Evolutionary conservation across 2,329 filamentous ascomycete species (phyloP), one percentile per base, ranked within the genome.

Genomic region (Colletotrichum eleusines): DNA sequence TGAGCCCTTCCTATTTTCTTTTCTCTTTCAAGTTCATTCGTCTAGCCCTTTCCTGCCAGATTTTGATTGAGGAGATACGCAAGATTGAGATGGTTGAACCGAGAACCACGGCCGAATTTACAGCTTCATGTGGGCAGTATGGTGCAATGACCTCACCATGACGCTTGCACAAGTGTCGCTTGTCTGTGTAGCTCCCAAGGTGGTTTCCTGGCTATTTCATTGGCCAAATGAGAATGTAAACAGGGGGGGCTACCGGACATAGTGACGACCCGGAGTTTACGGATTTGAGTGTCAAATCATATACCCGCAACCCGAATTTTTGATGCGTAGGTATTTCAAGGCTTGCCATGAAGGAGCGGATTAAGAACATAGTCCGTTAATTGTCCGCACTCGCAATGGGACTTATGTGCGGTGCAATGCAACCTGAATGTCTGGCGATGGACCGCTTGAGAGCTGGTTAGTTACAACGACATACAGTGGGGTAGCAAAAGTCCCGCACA

Each of bases 351-450:
- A 26, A 33, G 26, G 50, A 16, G 5, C 63, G 63, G 63, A 53
- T 46, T 31, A 2, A 12, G 6, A 4, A 6, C 7, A 33, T 44
- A 42, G 63, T 66, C 63, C 63, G 63, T 44, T 26, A 46, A 53
- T 35, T 53, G 1, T 35, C 63, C 63, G 63, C 20, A 1, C 6
- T 20, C 16, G n/a, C 26, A n/a, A 38, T 53, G 35, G 7, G 1
- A 11, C 2, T 28, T 2, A 16, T 23, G 38, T 16, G n/a, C 63
- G 55, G 54, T n/a, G n/a, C 14, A 33, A 38, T 26, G 33, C 20
- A 16, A 5, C 11, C 40, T 3, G 3, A 38, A 16, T 35, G 38
- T 54, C 46, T 46, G 46, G 3, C n/a, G 31, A 38, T 38, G 12
- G 46, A 44, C 46, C 46, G 46, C 20, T 54, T n/a, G 28, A 35